Evolutionary conservation across 2,329 filamentous ascomycete genomes (phyloP).

Genomic region (Neofusicoccum parvum): DNA sequence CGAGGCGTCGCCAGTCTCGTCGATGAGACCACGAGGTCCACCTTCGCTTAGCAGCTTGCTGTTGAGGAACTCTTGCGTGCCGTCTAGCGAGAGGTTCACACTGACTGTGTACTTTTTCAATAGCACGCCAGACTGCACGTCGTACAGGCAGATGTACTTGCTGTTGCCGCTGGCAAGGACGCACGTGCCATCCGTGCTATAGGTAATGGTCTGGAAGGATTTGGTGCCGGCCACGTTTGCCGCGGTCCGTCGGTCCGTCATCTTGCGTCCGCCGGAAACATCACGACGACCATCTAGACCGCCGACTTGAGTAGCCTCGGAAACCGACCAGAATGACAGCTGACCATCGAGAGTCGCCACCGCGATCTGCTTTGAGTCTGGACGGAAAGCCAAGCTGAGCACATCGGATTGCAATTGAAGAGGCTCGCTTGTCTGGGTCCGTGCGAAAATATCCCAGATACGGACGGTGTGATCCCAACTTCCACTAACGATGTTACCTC

Average conservation of each 20-base stretch:
- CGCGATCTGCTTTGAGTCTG: conserved; percentile 87
- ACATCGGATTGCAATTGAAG: conserved; percentile 91
- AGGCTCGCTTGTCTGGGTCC: conserved; percentile 93
- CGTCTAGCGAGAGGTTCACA: conserved; percentile 91
- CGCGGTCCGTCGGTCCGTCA: conserved; percentile 84
- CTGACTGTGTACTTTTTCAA: conserved; percentile 96
- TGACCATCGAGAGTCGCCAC: conserved; percentile 93
- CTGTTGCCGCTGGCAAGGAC: conserved; percentile 90
- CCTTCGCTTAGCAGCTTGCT: conserved; percentile 89
- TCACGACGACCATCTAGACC: conserved; percentile 89
- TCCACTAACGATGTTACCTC: conserved; percentile 80
- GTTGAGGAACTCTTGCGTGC: conserved; percentile 96
- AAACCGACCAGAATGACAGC: conserved; percentile 90
- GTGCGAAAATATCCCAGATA: conserved; percentile 92
- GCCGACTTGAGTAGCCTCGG: conserved; percentile 81
- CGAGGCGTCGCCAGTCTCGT: conserved; percentile 84
- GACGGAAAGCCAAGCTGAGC: conserved; percentile 80
- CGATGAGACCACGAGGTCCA: conserved; percentile 80
- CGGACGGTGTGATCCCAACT: conserved; percentile 97
- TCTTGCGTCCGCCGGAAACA: conserved; percentile 86
- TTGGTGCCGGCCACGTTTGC: conserved; percentile 91
- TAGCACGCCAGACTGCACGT: conserved; percentile 87
- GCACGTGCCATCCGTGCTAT: conserved; percentile 90
- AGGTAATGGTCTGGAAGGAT: conserved; percentile 82
- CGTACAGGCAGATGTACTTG: conserved; percentile 98